phyloP scores from a whole-genome alignment of 495 filamentous ascomycete genomes.

The Aspergillus sclerotiicarbonarius region DNA sequence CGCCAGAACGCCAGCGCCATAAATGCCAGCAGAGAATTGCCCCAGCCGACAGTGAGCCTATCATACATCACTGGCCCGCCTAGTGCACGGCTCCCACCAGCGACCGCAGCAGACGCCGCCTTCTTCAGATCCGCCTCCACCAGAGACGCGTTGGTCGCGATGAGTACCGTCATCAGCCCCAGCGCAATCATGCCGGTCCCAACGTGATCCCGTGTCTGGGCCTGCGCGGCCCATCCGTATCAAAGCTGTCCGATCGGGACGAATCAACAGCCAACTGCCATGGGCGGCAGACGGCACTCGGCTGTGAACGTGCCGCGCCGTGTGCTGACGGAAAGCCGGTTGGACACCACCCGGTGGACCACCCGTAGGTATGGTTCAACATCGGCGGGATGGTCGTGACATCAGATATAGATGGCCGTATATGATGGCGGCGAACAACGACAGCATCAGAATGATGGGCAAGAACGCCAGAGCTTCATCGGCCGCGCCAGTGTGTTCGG shows the following conservation, averaged over 20 bases:
- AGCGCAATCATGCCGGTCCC: neutral
- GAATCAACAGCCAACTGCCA: neutral
- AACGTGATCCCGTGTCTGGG: constrained; percentile 1
- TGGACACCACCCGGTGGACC: neutral
- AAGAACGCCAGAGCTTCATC: constrained; percentile 1
- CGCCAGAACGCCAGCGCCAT: constrained; percentile 42
- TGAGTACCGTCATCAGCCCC: constrained; percentile 2
- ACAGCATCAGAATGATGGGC: constrained; percentile 1
- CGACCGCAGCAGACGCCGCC: constrained; percentile 61
- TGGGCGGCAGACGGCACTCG: neutral
- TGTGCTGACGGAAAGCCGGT: neutral
- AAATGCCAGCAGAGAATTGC: constrained; percentile 46
- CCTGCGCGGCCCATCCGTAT: constrained; percentile 6
- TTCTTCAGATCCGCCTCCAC: constrained; percentile 66
- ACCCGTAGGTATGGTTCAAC: neutral
- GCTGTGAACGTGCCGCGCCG: neutral
- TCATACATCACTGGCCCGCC: constrained; percentile 44
- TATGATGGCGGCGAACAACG: neutral
- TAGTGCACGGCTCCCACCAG: constrained; percentile 58
- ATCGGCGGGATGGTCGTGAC: constrained; percentile 2
- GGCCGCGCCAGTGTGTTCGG: neutral
- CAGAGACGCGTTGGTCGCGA: constrained; percentile 53
- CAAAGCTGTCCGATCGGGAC: constrained; percentile 6
- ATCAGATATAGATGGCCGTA: constrained; percentile 7
- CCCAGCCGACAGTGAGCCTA: constrained; percentile 44